Conservation (phyloP, 306 rosid species). For the Fragaria iinumae region DNA sequence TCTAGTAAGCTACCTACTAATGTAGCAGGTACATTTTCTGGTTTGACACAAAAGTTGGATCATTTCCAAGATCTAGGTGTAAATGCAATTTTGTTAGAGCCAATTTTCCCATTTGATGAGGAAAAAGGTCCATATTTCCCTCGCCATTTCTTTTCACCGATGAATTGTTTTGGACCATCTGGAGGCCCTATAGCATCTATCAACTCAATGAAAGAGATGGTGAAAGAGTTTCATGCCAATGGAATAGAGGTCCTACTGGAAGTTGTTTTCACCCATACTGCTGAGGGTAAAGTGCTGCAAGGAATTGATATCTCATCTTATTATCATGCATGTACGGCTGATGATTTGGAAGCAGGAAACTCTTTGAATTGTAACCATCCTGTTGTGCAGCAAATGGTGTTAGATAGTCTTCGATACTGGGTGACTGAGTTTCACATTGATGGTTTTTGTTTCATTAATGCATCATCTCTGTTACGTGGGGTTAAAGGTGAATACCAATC, state of each 20-base stretch:
- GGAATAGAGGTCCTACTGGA: constrained; percentile 86
- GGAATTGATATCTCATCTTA: constrained; percentile 72
- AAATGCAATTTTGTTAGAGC: constrained; percentile 81
- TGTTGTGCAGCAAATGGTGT: constrained; percentile 66
- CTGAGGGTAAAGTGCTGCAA: constrained; percentile 60
- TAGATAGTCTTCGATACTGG: constrained; percentile 86
- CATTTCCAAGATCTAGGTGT: constrained; percentile 72
- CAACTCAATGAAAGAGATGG: constrained; percentile 79
- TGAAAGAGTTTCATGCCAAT: constrained; percentile 71
- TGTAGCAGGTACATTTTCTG: constrained; percentile 80
- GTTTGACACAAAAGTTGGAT: constrained; percentile 66
- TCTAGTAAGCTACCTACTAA: constrained; percentile 61
- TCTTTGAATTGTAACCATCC: constrained; percentile 78
- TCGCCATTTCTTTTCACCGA: constrained; percentile 69
- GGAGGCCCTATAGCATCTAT: constrained; percentile 52
- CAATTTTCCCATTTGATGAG: constrained; percentile 67
- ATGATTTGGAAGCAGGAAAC: constrained; percentile 33
- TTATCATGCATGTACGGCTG: constrained; percentile 39
- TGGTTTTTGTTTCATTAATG: constrained; percentile 88
- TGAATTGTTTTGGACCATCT: constrained; percentile 62
- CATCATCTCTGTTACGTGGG: constrained; percentile 65
- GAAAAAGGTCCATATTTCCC: constrained; percentile 85
- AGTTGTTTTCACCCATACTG: constrained; percentile 82
- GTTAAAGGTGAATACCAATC: constrained; percentile 59
- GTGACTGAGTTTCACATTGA: constrained; percentile 85